These are phyloP conservation scores for Aschersonia sp. DNA, from an alignment of 2,329 filamentous ascomycete genomes.

Conservation along the genomic window DNA sequence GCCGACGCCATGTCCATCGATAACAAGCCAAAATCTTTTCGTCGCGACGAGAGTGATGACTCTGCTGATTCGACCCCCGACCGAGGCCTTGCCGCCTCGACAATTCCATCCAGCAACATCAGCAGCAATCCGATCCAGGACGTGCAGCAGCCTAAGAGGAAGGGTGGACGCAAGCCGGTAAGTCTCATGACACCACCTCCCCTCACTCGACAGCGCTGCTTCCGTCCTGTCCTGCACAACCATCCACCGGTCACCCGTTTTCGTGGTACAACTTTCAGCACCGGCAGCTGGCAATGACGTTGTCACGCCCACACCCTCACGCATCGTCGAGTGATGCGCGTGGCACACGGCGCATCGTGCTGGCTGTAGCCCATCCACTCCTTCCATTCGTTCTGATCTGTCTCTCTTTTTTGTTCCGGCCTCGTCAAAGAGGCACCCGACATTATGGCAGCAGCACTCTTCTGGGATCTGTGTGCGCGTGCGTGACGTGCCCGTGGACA, in stretches of 20 bases:
- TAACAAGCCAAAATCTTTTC: constrained; percentile 20
- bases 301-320: no score
- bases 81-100: constrained; percentile 27
- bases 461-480: background rate
- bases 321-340: no score
- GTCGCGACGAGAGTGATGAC: constrained; percentile 44
- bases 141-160: constrained; percentile 68
- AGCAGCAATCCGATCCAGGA: constrained; percentile 28
- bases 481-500: background rate
- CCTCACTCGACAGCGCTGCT: background rate
- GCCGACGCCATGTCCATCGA: constrained; percentile 55
- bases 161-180: constrained; percentile 95
- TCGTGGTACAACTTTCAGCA: no score
- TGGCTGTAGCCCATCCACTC: no score
- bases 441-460: no score
- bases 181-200: constrained; percentile 22
- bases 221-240: background rate
- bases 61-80: constrained; percentile 47
- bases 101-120: constrained; percentile 10
- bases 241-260: background rate
- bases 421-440: no score
- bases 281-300: no score
- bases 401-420: no score
- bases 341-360: no score
- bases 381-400: no score